Conservation (phyloP, 2,329 filamentous ascomycete genomes). For the Beauveria rudraprayagi region DNA sequence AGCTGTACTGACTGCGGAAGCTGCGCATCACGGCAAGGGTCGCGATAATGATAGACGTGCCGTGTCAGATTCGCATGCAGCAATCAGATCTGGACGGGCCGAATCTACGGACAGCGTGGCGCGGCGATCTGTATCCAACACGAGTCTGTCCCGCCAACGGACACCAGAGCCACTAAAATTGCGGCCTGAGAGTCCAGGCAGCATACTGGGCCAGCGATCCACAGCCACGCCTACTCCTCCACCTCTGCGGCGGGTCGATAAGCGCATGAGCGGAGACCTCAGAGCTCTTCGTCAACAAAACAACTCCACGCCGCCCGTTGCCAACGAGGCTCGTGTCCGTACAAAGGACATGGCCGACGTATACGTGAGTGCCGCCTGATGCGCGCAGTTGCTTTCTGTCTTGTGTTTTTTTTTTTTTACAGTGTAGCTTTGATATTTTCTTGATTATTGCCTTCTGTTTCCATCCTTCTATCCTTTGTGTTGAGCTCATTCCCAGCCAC, state of each 20-base stretch:
- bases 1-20: slow-evolving; percentile 9
- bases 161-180: slow-evolving; percentile 47
- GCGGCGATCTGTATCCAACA: slow-evolving; percentile 45
- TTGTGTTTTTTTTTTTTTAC: not conserved
- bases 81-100: slow-evolving; percentile 12
- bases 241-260: slow-evolving; percentile 62
- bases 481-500: slow-evolving; percentile 4
- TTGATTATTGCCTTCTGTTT: not conserved
- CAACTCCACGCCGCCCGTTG: slow-evolving; percentile 54
- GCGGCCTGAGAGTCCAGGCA: slow-evolving; percentile 57
- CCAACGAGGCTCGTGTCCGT: slow-evolving; percentile 80
- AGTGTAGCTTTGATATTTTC: not conserved
- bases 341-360: slow-evolving; percentile 84
- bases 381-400: slow-evolving; percentile 13
- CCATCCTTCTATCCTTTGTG: not conserved
- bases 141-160: slow-evolving; percentile 40
- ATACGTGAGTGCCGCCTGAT: slow-evolving; percentile 61
- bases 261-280: slow-evolving; percentile 67
- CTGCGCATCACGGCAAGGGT: not conserved
- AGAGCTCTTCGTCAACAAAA: slow-evolving; percentile 30
- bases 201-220: slow-evolving; percentile 36
- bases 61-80: slow-evolving; percentile 28
- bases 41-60: slow-evolving; percentile 14
- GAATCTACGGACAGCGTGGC: slow-evolving; percentile 16
- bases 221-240: slow-evolving; percentile 42